Evolutionary conservation across 2,329 filamentous ascomycete species (phyloP), one percentile per base, ranked within the genome.

Genomic region (Ceratocystiopsis minuta): DNA sequence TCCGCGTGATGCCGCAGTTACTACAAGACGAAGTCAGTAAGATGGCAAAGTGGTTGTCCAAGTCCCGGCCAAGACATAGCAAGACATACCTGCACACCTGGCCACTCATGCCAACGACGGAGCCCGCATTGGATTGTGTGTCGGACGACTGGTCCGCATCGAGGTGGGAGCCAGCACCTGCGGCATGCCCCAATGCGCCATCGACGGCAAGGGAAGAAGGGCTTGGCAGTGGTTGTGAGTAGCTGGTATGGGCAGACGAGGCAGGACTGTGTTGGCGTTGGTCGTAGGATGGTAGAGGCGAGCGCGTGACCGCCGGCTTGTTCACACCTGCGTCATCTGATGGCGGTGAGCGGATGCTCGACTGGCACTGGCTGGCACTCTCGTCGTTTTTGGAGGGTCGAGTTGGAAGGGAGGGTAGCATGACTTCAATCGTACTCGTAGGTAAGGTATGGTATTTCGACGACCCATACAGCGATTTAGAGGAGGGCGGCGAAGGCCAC

Each of bases 1-100:
- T 98, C 57, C 81, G 78, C 41, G 86, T 95, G 15, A 90, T 96
- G 44, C 80, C 80, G 57, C 90, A 98, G 60, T 98, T 98, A 57
- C 90, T 98, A 16, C 18, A 28, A 10, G 16, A 32, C 16, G 34
- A 36, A n/a, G 34, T 34, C 16, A 42, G 36, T 36, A 13, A 36
- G 24, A 14, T 3, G n/a, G 11, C 4, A 24, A n/a, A n/a, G n/a
- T n/a, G n/a, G n/a, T n/a, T n/a, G n/a, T n/a, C n/a, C n/a, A n/a
- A n/a, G n/a, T n/a, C n/a, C 15, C 10, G 15, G 14, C 18, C 12
- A 20, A 11, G 14, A 1, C 5, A 32, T 11, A 16, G 38, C 24
- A 20, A n/a, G 3, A 24, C 34, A 2, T 62, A 81, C 79, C 78
- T 83, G 74, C 79, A 84, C 37, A 80, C 63, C 56, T 83, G 79